A percentile compares a stretch with the other conserved stretches of the same genome.
phyloP scores from a whole-genome alignment of 345 rosid species.

The Leavenworthia alabamica region DNA sequence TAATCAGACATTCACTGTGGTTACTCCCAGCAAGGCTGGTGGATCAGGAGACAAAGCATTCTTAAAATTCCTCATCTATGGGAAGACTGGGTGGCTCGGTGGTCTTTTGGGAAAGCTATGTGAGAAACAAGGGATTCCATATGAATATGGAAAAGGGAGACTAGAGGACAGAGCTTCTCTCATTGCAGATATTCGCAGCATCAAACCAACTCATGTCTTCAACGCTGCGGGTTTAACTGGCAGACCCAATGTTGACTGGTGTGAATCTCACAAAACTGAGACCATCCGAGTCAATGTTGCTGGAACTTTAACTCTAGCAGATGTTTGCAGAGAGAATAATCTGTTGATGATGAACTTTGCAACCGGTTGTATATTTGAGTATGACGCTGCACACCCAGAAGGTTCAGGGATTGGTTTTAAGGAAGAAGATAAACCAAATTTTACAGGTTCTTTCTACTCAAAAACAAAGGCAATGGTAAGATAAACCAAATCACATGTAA shows the following conservation, averaged over 20 bases:
- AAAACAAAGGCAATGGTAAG: conserved; percentile 83
- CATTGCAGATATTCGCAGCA: conserved; percentile 53
- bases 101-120: conserved; percentile 75
- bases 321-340: conserved; percentile 70
- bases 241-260: conserved; percentile 95
- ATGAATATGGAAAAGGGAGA: conserved; percentile 80
- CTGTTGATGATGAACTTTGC: conserved; percentile 79
- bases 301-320: conserved; percentile 80
- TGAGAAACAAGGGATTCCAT: conserved; percentile 67
- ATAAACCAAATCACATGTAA: neutral
- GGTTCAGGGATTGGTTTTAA: conserved; percentile 78
- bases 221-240: conserved; percentile 95
- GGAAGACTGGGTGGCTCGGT: conserved; percentile 90
- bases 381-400: conserved; percentile 67
- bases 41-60: conserved; percentile 41
- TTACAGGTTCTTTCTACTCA: conserved; percentile 78
- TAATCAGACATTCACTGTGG: conserved; percentile 52
- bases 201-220: conserved; percentile 80
- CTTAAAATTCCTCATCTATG: conserved; percentile 75
- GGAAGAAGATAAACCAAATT: conserved; percentile 76
- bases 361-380: conserved; percentile 91
- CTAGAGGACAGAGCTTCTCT: conserved; percentile 68
- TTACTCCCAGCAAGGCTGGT: conserved; percentile 44
- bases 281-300: conserved; percentile 82
- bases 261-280: conserved; percentile 84